Percentiles rank a stretch among this genome's conserved stretches.
Evolutionary conservation across 1,139 yeast genomes (phyloP).

Genomic region (Nakaseomyces bracarensis): DNA sequence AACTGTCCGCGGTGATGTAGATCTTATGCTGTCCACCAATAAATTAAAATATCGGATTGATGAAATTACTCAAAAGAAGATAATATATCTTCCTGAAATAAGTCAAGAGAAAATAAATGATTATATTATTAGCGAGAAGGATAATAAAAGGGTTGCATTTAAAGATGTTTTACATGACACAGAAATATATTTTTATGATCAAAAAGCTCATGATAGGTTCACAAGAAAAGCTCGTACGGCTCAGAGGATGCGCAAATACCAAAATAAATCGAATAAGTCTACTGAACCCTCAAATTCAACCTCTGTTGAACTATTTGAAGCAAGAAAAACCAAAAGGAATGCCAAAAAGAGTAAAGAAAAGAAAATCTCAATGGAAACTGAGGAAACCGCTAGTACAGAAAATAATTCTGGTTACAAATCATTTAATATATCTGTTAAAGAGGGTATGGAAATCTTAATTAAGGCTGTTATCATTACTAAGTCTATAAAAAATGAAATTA

Average conservation of each 20-base stretch:
- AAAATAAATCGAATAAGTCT: constrained; percentile 13
- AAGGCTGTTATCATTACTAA: constrained; percentile 30
- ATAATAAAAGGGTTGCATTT: constrained; percentile 20
- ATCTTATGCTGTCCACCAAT: constrained; percentile 19
- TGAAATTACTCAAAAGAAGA: constrained; percentile 17
- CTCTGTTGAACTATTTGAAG: not conserved
- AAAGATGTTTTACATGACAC: constrained; percentile 27
- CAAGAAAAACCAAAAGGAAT: constrained; percentile 8
- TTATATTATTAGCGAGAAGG: constrained; percentile 23
- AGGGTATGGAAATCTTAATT: constrained; percentile 24
- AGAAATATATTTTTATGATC: constrained; percentile 31
- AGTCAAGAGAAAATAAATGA: constrained; percentile 16
- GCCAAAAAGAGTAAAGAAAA: constrained; percentile 1
- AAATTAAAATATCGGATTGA: constrained; percentile 20
- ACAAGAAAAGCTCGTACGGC: constrained; percentile 27
- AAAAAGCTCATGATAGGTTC: constrained; percentile 26
- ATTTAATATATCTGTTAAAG: constrained; percentile 21
- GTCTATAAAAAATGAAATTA: constrained; percentile 30
- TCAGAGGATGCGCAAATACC: constrained; percentile 28
- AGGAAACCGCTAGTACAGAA: not conserved
- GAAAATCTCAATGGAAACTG: not conserved
- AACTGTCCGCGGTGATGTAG: constrained; percentile 29
- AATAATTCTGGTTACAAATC: not conserved
- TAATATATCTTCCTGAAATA: constrained; percentile 23
- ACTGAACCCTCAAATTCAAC: not conserved